phyloP scores from a whole-genome alignment of 495 filamentous ascomycete species.

The Penicillium cosmopolitanum region DNA sequence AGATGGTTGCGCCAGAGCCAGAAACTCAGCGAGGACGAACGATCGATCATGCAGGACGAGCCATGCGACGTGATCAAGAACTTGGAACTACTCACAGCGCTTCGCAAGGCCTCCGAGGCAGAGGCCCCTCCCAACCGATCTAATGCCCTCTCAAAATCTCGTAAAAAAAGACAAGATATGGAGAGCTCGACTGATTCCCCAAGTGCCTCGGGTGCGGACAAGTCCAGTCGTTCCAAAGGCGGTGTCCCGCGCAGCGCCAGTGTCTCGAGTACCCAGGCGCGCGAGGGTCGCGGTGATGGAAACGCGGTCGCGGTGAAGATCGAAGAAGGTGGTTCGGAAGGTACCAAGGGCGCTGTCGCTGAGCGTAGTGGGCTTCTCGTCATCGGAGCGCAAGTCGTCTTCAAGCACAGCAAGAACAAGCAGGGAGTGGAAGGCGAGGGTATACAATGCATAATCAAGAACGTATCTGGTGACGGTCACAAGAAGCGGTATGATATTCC shows the following conservation, averaged over 20 bases:
- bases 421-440: conserved; percentile 67
- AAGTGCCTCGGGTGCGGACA: conserved; percentile 61
- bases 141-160: conserved; percentile 51
- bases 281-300: conserved; percentile 44
- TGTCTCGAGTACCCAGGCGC: conserved; percentile 53
- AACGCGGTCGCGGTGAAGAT: conserved; percentile 52
- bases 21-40: conserved; percentile 64
- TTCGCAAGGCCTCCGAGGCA: conserved; percentile 60
- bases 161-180: conserved; percentile 71
- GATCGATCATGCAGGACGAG: conserved; percentile 60
- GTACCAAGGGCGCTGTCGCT: conserved; percentile 50
- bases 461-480: conserved; percentile 81
- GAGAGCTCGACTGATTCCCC: conserved; percentile 73
- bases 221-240: conserved; percentile 49
- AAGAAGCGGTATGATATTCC: conserved; percentile 62
- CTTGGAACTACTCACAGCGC: conserved; percentile 62
- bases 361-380: conserved; percentile 59
- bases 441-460: conserved; percentile 87
- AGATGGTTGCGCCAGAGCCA: conserved; percentile 64
- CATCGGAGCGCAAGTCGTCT: conserved; percentile 82
- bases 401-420: conserved; percentile 75
- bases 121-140: conserved; percentile 56
- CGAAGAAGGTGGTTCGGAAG: conserved; percentile 59
- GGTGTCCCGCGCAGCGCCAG: conserved; percentile 57
- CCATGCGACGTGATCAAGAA: conserved; percentile 62